Base-by-base conservation (phyloP, 1,284 basidiomycete species). In the Peniophora sp. region DNA sequence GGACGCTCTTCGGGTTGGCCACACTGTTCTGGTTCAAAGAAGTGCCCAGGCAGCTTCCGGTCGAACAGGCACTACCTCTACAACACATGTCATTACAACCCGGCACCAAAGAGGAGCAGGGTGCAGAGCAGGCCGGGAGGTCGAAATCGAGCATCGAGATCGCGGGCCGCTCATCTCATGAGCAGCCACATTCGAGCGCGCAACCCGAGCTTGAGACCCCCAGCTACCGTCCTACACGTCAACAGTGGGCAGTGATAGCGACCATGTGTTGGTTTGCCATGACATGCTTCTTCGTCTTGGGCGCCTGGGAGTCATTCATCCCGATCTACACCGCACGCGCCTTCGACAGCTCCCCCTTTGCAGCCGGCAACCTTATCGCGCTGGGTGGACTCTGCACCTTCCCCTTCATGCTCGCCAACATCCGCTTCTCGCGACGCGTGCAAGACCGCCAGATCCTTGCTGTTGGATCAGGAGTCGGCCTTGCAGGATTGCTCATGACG, bases 181-280 rank as follows among this genome's bases (percentile, higher is more conserved):
- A 41, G 17, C 23, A 12, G 12, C 9, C 22, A 3, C 34, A 9
- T 9, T 14, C 49, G 15, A 41, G n/a, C 20, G n/a, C 48, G 36
- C 11, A 44, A 46, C 39, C 39, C 5, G 39, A 41, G 20, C 20
- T 41, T 8, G 27, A 32, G 12, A 5, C 27, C 6, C 27, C 5
- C 27, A 41, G n/a, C 20, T 41, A 41, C 43, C 18, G 43, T 15
- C 43, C 50, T 27, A 50, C 54, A 1, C 49, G 49, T 3, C 53
- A 54, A 2, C 66, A 69, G 53, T 68, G 65, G 64, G 81, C 79
- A 20, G 78, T 82, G 36, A 70, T 78, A n/a, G 57, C 68, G 32
- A 81, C 76, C 58, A 85, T 85, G 81, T 83, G 79, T 60, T 85
- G 82, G 79, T 81, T 78, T 57, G 75, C 83, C 37, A 85, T 86